Evolutionary conservation across 2,329 filamentous ascomycete genomes (phyloP).

Genomic region (Chaetomium strumarium): DNA sequence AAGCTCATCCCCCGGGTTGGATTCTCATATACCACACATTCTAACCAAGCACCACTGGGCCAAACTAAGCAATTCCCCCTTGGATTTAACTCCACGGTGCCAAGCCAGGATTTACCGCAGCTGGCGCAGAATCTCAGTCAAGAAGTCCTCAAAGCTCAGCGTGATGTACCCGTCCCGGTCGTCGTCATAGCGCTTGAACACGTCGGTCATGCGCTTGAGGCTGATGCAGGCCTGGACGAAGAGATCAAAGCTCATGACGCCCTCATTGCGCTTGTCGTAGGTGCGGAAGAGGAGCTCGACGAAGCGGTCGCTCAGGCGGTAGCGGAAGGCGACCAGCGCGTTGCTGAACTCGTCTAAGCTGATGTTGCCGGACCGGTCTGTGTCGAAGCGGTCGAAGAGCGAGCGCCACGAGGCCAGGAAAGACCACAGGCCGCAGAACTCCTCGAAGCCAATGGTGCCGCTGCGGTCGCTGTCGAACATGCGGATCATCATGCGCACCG

Average conservation of each 20-base stretch:
- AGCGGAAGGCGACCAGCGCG: slow-evolving; percentile 87
- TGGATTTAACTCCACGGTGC: neutral
- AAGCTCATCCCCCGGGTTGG: neutral
- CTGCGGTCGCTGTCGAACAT: slow-evolving; percentile 96
- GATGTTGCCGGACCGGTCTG: slow-evolving; percentile 81
- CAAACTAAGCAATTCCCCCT: no score
- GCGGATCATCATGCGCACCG: slow-evolving; percentile 97
- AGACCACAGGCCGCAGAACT: slow-evolving; percentile 94
- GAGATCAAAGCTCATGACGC: slow-evolving; percentile 82
- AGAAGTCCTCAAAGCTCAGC: slow-evolving; percentile 74
- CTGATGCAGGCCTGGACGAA: slow-evolving; percentile 98
- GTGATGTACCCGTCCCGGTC: slow-evolving; percentile 92
- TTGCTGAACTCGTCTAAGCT: slow-evolving; percentile 81
- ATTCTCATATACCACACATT: no score
- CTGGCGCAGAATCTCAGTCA: slow-evolving; percentile 62
- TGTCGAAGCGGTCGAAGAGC: slow-evolving; percentile 92
- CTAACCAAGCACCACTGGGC: no score
- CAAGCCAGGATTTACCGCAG: slow-evolving; percentile 39
- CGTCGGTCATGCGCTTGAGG: slow-evolving; percentile 96
- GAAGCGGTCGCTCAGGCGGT: slow-evolving; percentile 79
- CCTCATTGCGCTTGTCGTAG: slow-evolving; percentile 71
- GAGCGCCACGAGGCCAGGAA: slow-evolving; percentile 92
- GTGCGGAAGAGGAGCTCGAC: slow-evolving; percentile 79
- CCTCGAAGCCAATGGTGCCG: slow-evolving; percentile 86
- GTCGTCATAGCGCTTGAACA: slow-evolving; percentile 98